Base-by-base conservation (phyloP, 1,284 basidiomycete species). In the Melampsora americana region DNA sequence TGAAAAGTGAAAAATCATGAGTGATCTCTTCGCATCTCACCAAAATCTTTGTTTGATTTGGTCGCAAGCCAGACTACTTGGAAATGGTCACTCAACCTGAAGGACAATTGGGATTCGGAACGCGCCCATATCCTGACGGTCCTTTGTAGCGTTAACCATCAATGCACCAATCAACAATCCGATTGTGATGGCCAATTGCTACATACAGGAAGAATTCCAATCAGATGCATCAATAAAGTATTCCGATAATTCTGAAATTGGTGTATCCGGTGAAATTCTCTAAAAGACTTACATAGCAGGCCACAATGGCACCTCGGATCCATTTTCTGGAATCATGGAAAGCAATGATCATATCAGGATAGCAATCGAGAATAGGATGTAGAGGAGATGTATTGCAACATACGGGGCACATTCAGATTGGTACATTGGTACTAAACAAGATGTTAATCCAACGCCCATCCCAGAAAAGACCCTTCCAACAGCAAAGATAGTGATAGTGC, bases 391-490 rank as follows among this genome's bases (percentile, higher is more conserved):
- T 1, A 5, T 56, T 5, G 18, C 11, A 26, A 35, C 60, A 62
- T 30, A 62, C 60, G 60, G 23, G 30, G 60, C 60, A 61, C 60
- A 61, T 61, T 61, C 60, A 61, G 23, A 28, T 61, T 61, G 60
- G 26, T 61, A 61, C 60, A 61, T 61, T 32, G 60, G 60, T 18
- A 61, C 60, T 32, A 61, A 7, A 32, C 60, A 62, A 30, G 60
- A 30, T 62, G 32, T 62, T 18, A 62, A 30, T 20, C 60, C 60
- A 14, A 62, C 32, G 32, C 60, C 60, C 32, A 62, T 23, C 5
- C 60, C 60, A 18, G 26, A 20, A 35, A 62, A 28, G 20, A 35
- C 32, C 20, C 60, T 5, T 35, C 60, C 60, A 20, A 35, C 60
- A 20, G 32, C 26, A 62, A 62, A 62, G 7, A 62, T 28, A 7